These are phyloP conservation scores for Pseudonitzschia pungens DNA, from an alignment of 108 stramenopile genomes.

Conservation along the genomic window DNA sequence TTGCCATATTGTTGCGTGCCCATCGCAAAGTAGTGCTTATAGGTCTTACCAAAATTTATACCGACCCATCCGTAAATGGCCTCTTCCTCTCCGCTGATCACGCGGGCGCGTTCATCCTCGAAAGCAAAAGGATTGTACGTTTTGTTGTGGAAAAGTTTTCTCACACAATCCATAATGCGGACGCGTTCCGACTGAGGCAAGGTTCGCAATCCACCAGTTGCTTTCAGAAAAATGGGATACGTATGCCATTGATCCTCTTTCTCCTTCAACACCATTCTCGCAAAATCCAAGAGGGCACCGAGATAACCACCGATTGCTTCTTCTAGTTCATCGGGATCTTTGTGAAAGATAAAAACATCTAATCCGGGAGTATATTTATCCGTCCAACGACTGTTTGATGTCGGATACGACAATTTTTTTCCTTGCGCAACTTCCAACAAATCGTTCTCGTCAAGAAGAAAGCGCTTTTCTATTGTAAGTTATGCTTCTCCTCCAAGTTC, in stretches of 20 bases:
- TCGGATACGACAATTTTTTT: constrained; percentile 55
- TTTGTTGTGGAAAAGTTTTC: constrained; percentile 59
- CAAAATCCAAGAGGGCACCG: constrained; percentile 70
- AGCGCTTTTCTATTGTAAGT: constrained; percentile 28
- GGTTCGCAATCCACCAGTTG: constrained; percentile 86
- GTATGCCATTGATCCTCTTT: constrained; percentile 60
- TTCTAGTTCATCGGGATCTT: constrained; percentile 39
- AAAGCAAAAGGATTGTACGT: constrained; percentile 79
- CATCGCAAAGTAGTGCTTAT: neutral
- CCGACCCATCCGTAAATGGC: constrained; percentile 90
- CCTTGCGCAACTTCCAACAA: constrained; percentile 27
- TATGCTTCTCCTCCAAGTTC: no score
- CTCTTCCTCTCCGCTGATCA: constrained; percentile 94
- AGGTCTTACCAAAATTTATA: constrained; percentile 65
- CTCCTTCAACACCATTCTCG: constrained; percentile 60
- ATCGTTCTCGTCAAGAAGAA: constrained; percentile 44
- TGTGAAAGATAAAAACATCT: constrained; percentile 27
- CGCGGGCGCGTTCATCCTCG: constrained; percentile 53
- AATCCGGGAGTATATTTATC: constrained; percentile 73
- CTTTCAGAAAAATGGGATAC: constrained; percentile 90
- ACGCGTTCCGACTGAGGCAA: constrained; percentile 57
- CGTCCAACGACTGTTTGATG: constrained; percentile 79
- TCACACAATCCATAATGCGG: constrained; percentile 59
- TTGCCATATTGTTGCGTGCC: neutral
- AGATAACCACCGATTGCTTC: constrained; percentile 58